These are phyloP conservation scores for Didymella lethalis DNA, from an alignment of 2,329 filamentous ascomycete species.

Conservation along the genomic window DNA sequence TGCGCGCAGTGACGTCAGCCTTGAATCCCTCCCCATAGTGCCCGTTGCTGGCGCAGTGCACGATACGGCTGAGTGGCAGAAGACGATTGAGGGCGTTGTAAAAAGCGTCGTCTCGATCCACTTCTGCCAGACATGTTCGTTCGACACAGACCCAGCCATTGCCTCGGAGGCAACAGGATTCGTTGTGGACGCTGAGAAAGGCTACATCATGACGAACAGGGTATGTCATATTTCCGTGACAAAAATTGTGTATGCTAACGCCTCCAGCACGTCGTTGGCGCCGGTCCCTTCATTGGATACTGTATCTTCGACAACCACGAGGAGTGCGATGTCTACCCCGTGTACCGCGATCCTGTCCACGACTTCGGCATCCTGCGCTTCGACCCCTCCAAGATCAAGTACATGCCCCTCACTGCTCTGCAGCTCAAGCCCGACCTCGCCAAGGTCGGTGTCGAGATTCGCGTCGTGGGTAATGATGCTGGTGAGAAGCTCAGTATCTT, in stretches of 20 bases:
- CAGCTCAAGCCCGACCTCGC: constrained; percentile 85
- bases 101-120: constrained; percentile 97
- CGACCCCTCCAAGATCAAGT: constrained; percentile 94
- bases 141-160: constrained; percentile 94
- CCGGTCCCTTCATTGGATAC: constrained; percentile 97
- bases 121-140: constrained; percentile 97
- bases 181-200: constrained; percentile 92
- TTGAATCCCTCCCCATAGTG: constrained; percentile 50
- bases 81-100: constrained; percentile 92
- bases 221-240: constrained; percentile 27
- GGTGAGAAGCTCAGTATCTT: constrained; percentile 98
- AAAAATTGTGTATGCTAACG: constrained; percentile 31
- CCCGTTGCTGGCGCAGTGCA: constrained; percentile 52
- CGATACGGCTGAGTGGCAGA: constrained; percentile 90
- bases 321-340: constrained; percentile 90
- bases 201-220: constrained; percentile 67
- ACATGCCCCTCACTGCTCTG: constrained; percentile 88
- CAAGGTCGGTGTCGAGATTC: constrained; percentile 88
- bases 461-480: constrained; percentile 97
- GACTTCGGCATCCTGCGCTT: constrained; percentile 98
- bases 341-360: constrained; percentile 97
- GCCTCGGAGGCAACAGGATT: constrained; percentile 97
- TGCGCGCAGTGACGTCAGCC: constrained; percentile 48
- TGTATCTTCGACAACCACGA: constrained; percentile 99
- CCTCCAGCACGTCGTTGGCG: constrained; percentile 82